Base-by-base conservation (phyloP, 202 grass and related monocot species). In the Eragrostis tef region DNA sequence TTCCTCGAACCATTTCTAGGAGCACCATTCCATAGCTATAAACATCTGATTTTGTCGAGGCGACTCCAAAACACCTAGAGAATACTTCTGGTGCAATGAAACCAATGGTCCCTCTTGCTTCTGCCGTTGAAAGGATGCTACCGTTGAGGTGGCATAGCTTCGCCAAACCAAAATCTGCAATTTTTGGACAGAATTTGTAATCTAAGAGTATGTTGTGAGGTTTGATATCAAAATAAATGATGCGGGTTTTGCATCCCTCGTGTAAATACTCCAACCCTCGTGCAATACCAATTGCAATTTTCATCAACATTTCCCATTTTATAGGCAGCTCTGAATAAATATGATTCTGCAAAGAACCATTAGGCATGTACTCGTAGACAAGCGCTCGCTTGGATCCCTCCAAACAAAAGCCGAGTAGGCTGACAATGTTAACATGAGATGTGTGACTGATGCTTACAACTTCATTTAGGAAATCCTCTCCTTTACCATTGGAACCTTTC, bases 191-290 rank as follows among this genome's bases (percentile, higher is more conserved):
- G 1, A 91, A 85, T 12, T 87, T 56, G 0, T 83, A 17, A 24
- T 94, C 86, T 22, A 91, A 51, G 9, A 91, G 73, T 52, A 94
- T 87, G 29, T 94, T 92, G 11, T 92, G 77, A 67, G 89, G 90
- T 64, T 95, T 95, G 22, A 90, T 90, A 39, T 93, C 90, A 1
- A 97, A 97, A 71, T 97, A 88, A 43, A 97, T 87, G 22, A 91
- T 97, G 44, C 66, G 41, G 6, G 86, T 59, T 42, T 22, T 93
- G 63, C 90, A 93, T 6, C 88, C 81, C 3, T 74, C 81, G 27
- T 91, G 88, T 2, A 93, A 77, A 52, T 91, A 97, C 47, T 86
- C 86, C 24, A 97, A 48, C 0, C 88, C 90, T 43, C 74, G 74
- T 26, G 93, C 88, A 6, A 91, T 79, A 0, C 84, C 86, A 2